Conservation (phyloP, 805 yeast genomes). For the Maudiozyma bulderi region DNA sequence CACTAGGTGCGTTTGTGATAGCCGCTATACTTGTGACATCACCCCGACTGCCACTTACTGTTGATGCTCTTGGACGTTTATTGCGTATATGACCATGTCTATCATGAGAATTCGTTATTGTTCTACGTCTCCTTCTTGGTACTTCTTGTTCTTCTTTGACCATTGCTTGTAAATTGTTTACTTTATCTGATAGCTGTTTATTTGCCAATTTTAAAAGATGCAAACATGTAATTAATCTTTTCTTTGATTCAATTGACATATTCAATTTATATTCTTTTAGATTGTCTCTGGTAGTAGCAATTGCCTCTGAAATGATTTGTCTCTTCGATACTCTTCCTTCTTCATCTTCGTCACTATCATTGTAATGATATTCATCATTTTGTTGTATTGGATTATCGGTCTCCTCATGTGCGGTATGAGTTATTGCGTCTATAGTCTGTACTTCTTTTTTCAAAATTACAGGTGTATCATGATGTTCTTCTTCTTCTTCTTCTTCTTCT, state of each 20-base stretch:
- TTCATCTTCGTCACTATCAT: neutral
- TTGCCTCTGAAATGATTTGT: conserved; percentile 30
- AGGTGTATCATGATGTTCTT: neutral
- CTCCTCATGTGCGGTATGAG: neutral
- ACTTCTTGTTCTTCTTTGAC: conserved; percentile 38
- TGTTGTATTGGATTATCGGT: conserved; percentile 4
- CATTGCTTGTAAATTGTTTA: conserved; percentile 49
- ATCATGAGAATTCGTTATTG: neutral
- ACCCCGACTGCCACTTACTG: neutral
- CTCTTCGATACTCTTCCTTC: conserved; percentile 21
- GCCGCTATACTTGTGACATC: too few species aligned
- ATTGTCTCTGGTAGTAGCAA: conserved; percentile 30
- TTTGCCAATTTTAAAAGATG: conserved; percentile 76
- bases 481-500: neutral
- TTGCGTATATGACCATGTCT: neutral
- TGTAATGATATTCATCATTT: too few species aligned
- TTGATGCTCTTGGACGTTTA: neutral
- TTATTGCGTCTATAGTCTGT: conserved; percentile 1
- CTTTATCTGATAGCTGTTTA: conserved; percentile 59
- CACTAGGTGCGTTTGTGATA: neutral
- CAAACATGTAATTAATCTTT: conserved; percentile 66
- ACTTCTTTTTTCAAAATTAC: too few species aligned
- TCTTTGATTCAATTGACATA: conserved; percentile 61
- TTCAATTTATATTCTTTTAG: conserved; percentile 29
- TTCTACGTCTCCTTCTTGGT: conserved; percentile 9